Base-by-base conservation (phyloP, 1,284 basidiomycete genomes). In the Ceratobasidium sp. region DNA sequence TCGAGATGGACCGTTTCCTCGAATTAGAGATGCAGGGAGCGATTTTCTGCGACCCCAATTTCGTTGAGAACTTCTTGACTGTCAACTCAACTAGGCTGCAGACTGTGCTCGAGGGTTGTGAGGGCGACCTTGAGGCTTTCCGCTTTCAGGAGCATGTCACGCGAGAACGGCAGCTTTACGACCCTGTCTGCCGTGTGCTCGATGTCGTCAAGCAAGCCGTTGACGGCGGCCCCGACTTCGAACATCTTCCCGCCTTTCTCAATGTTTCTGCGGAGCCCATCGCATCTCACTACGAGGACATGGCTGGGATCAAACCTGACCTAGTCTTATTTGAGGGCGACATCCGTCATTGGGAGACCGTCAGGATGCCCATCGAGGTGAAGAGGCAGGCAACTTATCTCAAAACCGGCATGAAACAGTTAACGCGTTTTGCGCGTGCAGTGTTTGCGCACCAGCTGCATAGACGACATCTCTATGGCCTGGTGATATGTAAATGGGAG, bases 41-140 rank as follows among this genome's bases (percentile, higher is more conserved):
- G 18, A 56, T 69, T 3, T 69, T 69, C 40, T 38, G 21, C 23
- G 66, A 58, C 40, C 40, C 51, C 4, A 30, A 58, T 14, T 69
- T 69, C 18, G 40, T 58, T 12, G 40, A 69, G 16, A n/a, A 58
- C 11, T 69, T 69, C 53, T 36, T 69, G 66, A 36, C 40, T n/a
- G 53, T 40, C 38, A 54, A 44, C 44, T 14, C n/a, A 2, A 18
- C 6, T 18, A 69, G 28, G 38, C 53, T 69, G 1, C 4, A 42
- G 11, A 25, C 21, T 21, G 51, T 69, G 2, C 38, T 42, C 7
- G 16, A 56, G 18, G 4, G 14, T 18, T 69, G 64, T 12, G 25
- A 28, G 6, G 33, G 21, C 3, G 56, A 18, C 7, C 56, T 21
- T 9, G 48, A 23, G 7, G 48, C 9, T 23, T 49, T 21, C 21